Base-by-base conservation (phyloP, 306 rosid genomes). In the Rosa rugosa region DNA sequence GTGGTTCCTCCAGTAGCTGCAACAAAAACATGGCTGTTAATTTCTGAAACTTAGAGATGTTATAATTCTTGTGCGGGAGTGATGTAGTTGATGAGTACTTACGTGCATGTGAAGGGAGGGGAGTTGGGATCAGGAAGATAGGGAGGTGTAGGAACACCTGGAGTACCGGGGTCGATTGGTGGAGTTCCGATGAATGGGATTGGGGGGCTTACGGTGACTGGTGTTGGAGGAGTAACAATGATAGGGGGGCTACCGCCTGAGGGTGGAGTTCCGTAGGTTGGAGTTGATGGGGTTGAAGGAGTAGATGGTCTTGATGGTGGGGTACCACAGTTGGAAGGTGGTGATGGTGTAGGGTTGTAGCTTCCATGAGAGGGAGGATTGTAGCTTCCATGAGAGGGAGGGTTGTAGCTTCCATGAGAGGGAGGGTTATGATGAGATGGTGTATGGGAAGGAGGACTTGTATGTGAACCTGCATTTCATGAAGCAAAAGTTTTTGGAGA, bases 51-150 rank as follows among this genome's bases (percentile, higher is more conserved):
- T 75, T 42, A 18, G 27, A 17, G 57, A 75, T 69, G 13, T 67
- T 44, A 38, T 45, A 23, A 7, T 22, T 66, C 42, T 69, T 69
- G 14, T 67, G 22, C 0, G 17, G 1, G 13, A 53, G 38, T 54
- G n/a, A 72, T 51, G 63, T 6, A 51, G 18, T 27, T 18, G 25
- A 38, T 66, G 63, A 57, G 12, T 46, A 87, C 96, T 91, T 85
- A 95, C 99, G 77, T 89, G 98, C 98, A 93, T 60, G 98, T 93
- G 64, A 85, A 83, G 83, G 94, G 86, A 63, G 97, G 99, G 69
- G 96, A 54, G 78, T 84, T 86, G 53, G 99, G 97, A 53, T 91
- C 79, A 68, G 91, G 88, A 66, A 84, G 66, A 80, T 47, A 84
- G 38, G 99, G 97, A 34, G 98, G 96, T 27, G 91, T 76, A 6